phyloP scores from a whole-genome alignment of 1,284 basidiomycete genomes.

The Earliella scabrosa region DNA sequence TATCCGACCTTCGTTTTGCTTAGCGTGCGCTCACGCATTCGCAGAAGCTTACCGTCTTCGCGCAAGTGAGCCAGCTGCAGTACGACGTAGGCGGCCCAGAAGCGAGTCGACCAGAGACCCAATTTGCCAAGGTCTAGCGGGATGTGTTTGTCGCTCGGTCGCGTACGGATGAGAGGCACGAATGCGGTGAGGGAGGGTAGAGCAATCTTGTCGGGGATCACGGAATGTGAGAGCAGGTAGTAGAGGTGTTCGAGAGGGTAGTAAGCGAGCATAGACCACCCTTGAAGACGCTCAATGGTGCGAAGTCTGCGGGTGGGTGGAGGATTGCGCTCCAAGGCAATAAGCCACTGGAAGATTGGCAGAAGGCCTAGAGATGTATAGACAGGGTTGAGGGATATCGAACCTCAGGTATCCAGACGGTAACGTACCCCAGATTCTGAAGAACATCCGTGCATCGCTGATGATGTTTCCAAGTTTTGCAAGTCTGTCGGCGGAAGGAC shows the following conservation, averaged over 20 bases:
- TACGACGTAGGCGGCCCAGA: slow-evolving; percentile 77
- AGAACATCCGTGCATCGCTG: slow-evolving; percentile 70
- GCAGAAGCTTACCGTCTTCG: slow-evolving; percentile 66
- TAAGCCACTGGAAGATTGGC: slow-evolving; percentile 80
- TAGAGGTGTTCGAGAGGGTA: slow-evolving; percentile 83
- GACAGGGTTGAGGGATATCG: not conserved
- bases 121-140: slow-evolving; percentile 47
- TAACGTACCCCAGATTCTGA: slow-evolving; percentile 72
- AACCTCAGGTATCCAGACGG: not conserved
- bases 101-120: slow-evolving; percentile 72
- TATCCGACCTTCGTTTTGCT: slow-evolving; percentile 54
- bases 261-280: slow-evolving; percentile 83
- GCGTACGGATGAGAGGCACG: slow-evolving; percentile 35
- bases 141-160: slow-evolving; percentile 38
- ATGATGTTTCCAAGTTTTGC: slow-evolving; percentile 59
- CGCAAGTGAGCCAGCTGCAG: slow-evolving; percentile 74
- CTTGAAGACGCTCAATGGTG: slow-evolving; percentile 81
- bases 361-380: slow-evolving; percentile 56
- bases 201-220: slow-evolving; percentile 60
- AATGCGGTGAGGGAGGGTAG: slow-evolving; percentile 45
- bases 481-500: slow-evolving; percentile 55
- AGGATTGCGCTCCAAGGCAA: slow-evolving; percentile 68
- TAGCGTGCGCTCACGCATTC: slow-evolving; percentile 56
- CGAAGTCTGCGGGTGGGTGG: slow-evolving; percentile 70
- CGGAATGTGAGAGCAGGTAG: slow-evolving; percentile 66